Evolutionary conservation across 768 basidiomycete species (phyloP).

Genomic region (Phlebiopsis flavidoalba): DNA sequence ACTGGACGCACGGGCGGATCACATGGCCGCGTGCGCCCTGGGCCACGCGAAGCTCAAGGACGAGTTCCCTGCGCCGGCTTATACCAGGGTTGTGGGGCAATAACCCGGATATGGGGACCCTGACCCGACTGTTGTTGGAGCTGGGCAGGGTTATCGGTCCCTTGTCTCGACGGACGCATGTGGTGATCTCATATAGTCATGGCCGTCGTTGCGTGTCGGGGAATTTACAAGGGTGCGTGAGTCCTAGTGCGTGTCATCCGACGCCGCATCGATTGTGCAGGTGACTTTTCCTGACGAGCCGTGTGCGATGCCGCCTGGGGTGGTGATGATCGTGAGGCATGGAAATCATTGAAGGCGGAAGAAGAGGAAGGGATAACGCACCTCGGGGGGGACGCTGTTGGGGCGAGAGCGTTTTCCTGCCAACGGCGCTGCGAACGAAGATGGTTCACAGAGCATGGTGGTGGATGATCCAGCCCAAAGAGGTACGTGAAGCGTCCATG

Average conservation of each 20-base stretch:
- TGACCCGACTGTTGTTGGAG: constrained; percentile 65
- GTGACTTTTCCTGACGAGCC: constrained; percentile 36
- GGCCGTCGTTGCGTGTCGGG: constrained; percentile 51
- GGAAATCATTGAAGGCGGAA: neutral
- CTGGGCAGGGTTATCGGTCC: constrained; percentile 75
- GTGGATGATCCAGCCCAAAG: constrained; percentile 26
- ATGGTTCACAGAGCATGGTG: constrained; percentile 29
- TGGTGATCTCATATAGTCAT: constrained; percentile 78
- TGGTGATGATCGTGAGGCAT: neutral
- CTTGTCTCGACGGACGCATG: constrained; percentile 57
- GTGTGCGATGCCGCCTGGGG: constrained; percentile 11
- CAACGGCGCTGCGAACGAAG: constrained; percentile 24
- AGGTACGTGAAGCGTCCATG: constrained; percentile 20
- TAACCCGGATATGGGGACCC: constrained; percentile 42
- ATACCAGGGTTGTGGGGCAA: constrained; percentile 48
- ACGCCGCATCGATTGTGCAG: constrained; percentile 52
- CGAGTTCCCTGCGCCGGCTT: constrained; percentile 67
- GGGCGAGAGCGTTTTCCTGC: neutral
- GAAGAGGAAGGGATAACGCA: neutral
- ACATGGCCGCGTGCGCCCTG: constrained; percentile 63
- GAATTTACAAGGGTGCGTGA: constrained; percentile 57
- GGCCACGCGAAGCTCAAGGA: constrained; percentile 61
- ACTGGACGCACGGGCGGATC: constrained; percentile 69
- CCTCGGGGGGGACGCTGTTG: constrained; percentile 1
- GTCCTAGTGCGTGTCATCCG: constrained; percentile 54